These are phyloP conservation scores for Fusarium palustre DNA, from an alignment of 2,329 filamentous ascomycete genomes.

Conservation along the genomic window DNA sequence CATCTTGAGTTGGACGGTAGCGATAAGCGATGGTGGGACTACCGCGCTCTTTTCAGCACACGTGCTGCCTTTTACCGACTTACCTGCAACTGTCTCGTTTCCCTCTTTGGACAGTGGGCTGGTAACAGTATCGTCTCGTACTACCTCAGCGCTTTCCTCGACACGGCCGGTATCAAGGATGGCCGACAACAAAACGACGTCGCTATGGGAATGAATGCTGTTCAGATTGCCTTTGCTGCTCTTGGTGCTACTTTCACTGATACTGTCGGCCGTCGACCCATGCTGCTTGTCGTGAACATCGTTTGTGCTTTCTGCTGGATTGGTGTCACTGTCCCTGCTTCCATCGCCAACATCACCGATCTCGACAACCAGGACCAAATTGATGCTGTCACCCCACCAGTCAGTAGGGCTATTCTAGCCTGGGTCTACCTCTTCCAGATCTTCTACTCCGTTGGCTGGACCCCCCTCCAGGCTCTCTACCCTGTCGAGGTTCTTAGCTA, in stretches of 20 bases:
- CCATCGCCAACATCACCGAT: slow-evolving; percentile 51
- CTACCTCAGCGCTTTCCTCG: slow-evolving; percentile 62
- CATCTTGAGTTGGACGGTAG: slow-evolving; percentile 58
- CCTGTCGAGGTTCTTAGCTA: slow-evolving; percentile 65
- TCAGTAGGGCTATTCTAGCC: slow-evolving; percentile 60
- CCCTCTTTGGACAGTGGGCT: slow-evolving; percentile 61
- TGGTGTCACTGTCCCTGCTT: slow-evolving; percentile 59
- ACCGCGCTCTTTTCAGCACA: slow-evolving; percentile 57
- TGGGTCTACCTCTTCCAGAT: slow-evolving; percentile 53
- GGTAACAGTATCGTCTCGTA: slow-evolving; percentile 59
- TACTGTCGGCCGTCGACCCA: slow-evolving; percentile 61
- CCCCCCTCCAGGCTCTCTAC: slow-evolving; percentile 57
- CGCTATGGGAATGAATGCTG: slow-evolving; percentile 60
- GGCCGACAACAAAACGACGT: slow-evolving; percentile 58
- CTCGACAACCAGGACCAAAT: slow-evolving; percentile 44
- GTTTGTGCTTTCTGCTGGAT: slow-evolving; percentile 62
- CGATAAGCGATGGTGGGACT: slow-evolving; percentile 63
- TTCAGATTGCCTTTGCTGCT: slow-evolving; percentile 61
- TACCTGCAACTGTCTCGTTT: slow-evolving; percentile 56
- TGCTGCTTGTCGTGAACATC: slow-evolving; percentile 61
- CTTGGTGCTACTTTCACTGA: slow-evolving; percentile 63
- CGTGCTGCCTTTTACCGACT: slow-evolving; percentile 58
- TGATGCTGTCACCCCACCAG: slow-evolving; percentile 46
- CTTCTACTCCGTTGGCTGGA: slow-evolving; percentile 58
- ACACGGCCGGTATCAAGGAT: slow-evolving; percentile 61